These are phyloP conservation scores for Alternaria gansuensis DNA, from an alignment of 2,329 filamentous ascomycete species.

Conservation along the genomic window DNA sequence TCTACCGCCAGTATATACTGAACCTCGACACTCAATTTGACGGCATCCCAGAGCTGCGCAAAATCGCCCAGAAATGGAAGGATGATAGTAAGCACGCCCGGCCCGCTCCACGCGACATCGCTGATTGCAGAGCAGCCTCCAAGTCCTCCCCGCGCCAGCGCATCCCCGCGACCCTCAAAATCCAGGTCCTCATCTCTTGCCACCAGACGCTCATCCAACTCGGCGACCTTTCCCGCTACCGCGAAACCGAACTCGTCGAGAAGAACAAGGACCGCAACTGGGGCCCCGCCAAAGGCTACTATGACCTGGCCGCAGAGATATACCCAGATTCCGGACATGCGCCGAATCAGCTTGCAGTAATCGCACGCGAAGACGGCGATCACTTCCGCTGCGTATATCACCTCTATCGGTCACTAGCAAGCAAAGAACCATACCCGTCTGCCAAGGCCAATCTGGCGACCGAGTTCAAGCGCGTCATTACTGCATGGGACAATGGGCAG, in stretches of 20 bases:
- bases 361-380: conserved; percentile 78
- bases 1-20: conserved; percentile 87
- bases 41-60: conserved; percentile 66
- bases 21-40: conserved; percentile 70
- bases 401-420: conserved; percentile 82
- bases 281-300: conserved; percentile 83
- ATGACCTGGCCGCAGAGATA: conserved; percentile 80
- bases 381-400: conserved; percentile 89
- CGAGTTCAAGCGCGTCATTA: conserved; percentile 75
- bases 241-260: conserved; percentile 72
- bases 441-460: conserved; percentile 79
- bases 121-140: conserved; percentile 53
- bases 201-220: conserved; percentile 85
- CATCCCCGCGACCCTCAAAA: conserved; percentile 61
- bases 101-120: conserved; percentile 16
- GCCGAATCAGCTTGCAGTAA: conserved; percentile 90
- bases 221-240: conserved; percentile 89
- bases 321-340: conserved; percentile 81
- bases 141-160: conserved; percentile 40
- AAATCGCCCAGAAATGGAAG: conserved; percentile 60
- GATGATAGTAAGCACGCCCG: conserved; percentile 42
- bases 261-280: conserved; percentile 78
- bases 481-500: conserved; percentile 65
- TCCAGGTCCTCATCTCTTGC: conserved; percentile 75
- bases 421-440: conserved; percentile 76